Evolutionary conservation across 345 rosid species (phyloP).

Genomic region (Syzygium aromaticum): DNA sequence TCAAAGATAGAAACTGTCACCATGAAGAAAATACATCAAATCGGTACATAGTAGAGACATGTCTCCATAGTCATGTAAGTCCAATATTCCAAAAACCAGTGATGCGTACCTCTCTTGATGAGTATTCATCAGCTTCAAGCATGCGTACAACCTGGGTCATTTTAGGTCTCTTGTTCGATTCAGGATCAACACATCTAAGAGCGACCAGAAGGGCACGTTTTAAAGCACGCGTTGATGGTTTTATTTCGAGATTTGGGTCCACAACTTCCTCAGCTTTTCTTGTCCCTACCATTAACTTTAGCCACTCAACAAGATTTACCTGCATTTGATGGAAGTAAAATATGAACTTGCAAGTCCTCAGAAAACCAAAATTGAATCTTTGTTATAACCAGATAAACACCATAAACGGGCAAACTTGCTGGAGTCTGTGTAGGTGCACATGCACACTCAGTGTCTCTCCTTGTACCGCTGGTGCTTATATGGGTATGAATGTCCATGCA

Average conservation of each 20-base stretch:
- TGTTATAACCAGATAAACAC: background rate
- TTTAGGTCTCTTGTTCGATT: slow-evolving; percentile 78
- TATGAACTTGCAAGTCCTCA: background rate
- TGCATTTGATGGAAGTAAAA: slow-evolving; percentile 10
- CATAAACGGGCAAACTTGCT: background rate
- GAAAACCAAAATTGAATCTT: background rate
- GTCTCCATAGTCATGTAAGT: background rate
- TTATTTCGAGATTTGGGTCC: slow-evolving; percentile 67
- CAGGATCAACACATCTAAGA: slow-evolving; percentile 85
- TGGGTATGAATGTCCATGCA: background rate
- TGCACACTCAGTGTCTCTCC: background rate
- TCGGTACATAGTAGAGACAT: background rate
- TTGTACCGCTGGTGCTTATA: background rate
- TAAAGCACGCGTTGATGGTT: slow-evolving; percentile 58
- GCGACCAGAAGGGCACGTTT: slow-evolving; percentile 76
- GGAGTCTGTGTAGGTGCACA: background rate
- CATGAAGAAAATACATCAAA: background rate
- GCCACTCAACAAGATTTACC: slow-evolving; percentile 97
- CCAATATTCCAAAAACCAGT: background rate
- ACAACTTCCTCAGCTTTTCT: slow-evolving; percentile 92
- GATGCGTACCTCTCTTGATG: slow-evolving; percentile 67
- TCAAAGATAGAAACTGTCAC: background rate
- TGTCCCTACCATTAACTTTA: slow-evolving; percentile 90
- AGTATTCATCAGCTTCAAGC: slow-evolving; percentile 89
- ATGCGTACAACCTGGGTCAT: slow-evolving; percentile 86